Base-by-base conservation (phyloP, 2,329 filamentous ascomycete genomes). In the Calycina herbarum region DNA sequence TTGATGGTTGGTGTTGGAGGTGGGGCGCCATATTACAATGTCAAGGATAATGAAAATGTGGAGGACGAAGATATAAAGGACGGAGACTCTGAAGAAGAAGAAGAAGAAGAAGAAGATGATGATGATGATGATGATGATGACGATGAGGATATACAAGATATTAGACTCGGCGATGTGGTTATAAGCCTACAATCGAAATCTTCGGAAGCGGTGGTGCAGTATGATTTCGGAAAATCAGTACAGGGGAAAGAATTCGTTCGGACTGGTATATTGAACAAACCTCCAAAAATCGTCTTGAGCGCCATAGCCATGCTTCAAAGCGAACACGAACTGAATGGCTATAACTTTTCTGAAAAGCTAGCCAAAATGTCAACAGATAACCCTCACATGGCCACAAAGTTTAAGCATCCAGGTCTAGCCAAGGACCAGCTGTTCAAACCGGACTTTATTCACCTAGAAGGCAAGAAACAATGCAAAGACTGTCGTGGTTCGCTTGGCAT, bases 101-200 rank as follows among this genome's bases (percentile, higher is more conserved):
- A 20, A 20, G 20, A 20, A 20, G 20, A 20, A 20, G 20, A 20
- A 20, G 20, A 20, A 20, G 20, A 20, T 1, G 20, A 20, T 1
- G 20, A 20, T 20, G 20, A 20, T 20, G 20, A 20, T 20, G 20
- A 11, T 13, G 54, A 57, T 29, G 27, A 57, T 33, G 31, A 59
- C 15, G 20, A 31, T 62, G 27, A 57, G 24, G 54, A 59, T 20
- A 31, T 27, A 40, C 24, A 71, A n/a, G 57, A 75, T 54, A 74
- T 75, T 57, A 72, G 73, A 24, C 70, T 76, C 0, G 74, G 73
- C 4, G 74, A 76, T 62, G 67, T 76, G 5, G 72, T 62, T 20
- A 42, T 64, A 29, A 59, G 56, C 57, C 61, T 66, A 15, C 68
- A 69, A 24, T n/a, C 59, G 29, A 51, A 57, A 27, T 48, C 58